Conservation (phyloP, 345 rosid species). For the Populus pruinosa region DNA sequence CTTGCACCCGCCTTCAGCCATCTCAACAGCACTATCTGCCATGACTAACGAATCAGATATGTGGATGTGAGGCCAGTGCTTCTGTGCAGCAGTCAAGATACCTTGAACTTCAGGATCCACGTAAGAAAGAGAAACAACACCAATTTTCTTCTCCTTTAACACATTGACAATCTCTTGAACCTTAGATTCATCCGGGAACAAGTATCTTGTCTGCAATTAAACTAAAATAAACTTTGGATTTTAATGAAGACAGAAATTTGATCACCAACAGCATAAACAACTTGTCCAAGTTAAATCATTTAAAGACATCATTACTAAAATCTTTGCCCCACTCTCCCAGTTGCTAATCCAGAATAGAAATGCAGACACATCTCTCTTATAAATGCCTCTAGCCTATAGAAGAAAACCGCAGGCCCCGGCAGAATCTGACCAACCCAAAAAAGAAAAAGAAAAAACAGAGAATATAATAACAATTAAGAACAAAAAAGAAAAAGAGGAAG, state of each 20-base stretch:
- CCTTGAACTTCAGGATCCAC: conserved; percentile 99
- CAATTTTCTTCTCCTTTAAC: conserved; percentile 83
- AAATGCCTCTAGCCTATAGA: not conserved
- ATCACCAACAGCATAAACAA: not conserved
- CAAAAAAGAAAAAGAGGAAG: too few species aligned
- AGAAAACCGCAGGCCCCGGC: not conserved
- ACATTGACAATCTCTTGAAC: conserved; percentile 65
- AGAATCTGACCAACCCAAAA: too few species aligned
- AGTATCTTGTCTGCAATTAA: conserved; percentile 54
- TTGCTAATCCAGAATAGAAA: not conserved
- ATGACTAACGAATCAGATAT: conserved; percentile 93
- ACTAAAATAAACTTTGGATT: conserved; percentile 17
- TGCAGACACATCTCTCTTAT: not conserved
- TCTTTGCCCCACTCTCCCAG: not conserved
- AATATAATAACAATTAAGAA: too few species aligned
- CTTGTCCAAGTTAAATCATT: not conserved
- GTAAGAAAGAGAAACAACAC: conserved; percentile 89
- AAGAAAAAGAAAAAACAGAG: not conserved
- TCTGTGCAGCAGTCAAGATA: conserved; percentile 83
- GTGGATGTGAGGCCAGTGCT: conserved; percentile 87
- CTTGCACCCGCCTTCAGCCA: conserved; percentile 91
- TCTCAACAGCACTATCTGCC: conserved; percentile 94
- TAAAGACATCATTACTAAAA: not conserved
- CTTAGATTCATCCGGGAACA: conserved; percentile 66
- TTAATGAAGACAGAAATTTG: not conserved